phyloP scores from a whole-genome alignment of 108 stramenopile species.

The Skeletonema grethae region DNA sequence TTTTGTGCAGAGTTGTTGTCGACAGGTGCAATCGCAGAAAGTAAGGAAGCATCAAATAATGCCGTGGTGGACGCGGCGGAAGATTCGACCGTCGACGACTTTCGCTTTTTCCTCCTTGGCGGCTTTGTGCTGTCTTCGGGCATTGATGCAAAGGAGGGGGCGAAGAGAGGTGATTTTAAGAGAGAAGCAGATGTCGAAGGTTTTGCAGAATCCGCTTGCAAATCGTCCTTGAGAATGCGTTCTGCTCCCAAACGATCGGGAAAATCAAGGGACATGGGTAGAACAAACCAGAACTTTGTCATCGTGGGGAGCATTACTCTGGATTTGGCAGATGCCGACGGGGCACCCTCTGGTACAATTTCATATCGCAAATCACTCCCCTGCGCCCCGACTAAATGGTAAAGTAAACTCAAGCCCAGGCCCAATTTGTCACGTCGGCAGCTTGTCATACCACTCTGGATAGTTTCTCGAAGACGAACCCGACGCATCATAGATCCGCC shows the following conservation, averaged over 20 bases:
- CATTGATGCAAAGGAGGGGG: neutral
- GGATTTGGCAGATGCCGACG: constrained; percentile 3
- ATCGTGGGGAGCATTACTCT: constrained; percentile 16
- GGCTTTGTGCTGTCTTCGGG: neutral
- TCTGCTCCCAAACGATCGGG: constrained; percentile 19
- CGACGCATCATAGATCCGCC: constrained; percentile 45
- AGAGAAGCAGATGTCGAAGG: neutral
- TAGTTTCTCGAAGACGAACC: constrained; percentile 29
- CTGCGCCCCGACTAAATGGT: constrained; percentile 54
- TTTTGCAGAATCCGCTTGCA: neutral
- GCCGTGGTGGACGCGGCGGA: constrained; percentile 15
- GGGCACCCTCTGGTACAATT: constrained; percentile 24
- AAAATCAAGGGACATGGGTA: constrained; percentile 44
- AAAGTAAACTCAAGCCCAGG: constrained; percentile 50
- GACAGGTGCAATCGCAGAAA: neutral
- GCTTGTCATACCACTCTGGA: constrained; percentile 41
- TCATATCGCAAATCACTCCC: constrained; percentile 51
- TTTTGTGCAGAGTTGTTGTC: neutral
- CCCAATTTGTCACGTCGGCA: constrained; percentile 44
- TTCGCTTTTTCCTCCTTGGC: neutral
- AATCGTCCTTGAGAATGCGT: neutral
- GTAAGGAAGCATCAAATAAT: neutral
- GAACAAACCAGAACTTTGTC: constrained; percentile 47
- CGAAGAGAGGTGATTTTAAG: neutral
- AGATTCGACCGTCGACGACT: neutral